Percentiles rank a stretch among this genome's conserved stretches.
Conservation (phyloP, 2,329 filamentous ascomycete genomes). For the Tricladium varicosporioides region DNA sequence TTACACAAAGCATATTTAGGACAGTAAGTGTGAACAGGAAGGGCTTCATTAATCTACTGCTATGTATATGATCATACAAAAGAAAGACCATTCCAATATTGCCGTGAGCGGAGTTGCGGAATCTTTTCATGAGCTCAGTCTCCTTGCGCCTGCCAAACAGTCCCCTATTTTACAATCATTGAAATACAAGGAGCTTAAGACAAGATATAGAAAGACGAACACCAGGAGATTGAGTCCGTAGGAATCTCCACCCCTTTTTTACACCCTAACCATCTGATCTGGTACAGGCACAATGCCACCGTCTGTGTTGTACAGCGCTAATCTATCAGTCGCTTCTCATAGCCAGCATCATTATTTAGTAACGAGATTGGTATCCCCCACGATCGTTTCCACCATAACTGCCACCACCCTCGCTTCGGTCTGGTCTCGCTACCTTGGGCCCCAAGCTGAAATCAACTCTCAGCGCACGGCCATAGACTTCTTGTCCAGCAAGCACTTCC, state of each 20-base stretch:
- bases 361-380: neutral
- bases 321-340: neutral
- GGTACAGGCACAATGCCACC: slow-evolving; percentile 11
- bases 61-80: slow-evolving; percentile 11
- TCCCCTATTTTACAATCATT: slow-evolving; percentile 29
- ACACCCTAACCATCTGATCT: slow-evolving; percentile 14
- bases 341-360: neutral
- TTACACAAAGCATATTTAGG: no score
- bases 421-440: neutral
- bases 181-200: slow-evolving; percentile 23
- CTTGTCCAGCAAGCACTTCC: slow-evolving; percentile 52
- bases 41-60: slow-evolving; percentile 12
- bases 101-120: slow-evolving; percentile 22
- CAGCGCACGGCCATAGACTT: slow-evolving; percentile 64
- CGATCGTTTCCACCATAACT: no score
- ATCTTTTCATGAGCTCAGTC: slow-evolving; percentile 10
- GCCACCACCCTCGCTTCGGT: neutral
- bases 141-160: slow-evolving; percentile 21
- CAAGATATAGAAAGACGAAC: slow-evolving; percentile 23
- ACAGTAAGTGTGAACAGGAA: neutral
- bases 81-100: slow-evolving; percentile 8
- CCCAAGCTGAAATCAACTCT: slow-evolving; percentile 57
- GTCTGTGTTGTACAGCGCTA: neutral
- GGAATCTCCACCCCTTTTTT: slow-evolving; percentile 24
- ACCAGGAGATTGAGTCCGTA: slow-evolving; percentile 11